Conservation (phyloP, 1,284 basidiomycete species). For the Malassezia dermatis region DNA sequence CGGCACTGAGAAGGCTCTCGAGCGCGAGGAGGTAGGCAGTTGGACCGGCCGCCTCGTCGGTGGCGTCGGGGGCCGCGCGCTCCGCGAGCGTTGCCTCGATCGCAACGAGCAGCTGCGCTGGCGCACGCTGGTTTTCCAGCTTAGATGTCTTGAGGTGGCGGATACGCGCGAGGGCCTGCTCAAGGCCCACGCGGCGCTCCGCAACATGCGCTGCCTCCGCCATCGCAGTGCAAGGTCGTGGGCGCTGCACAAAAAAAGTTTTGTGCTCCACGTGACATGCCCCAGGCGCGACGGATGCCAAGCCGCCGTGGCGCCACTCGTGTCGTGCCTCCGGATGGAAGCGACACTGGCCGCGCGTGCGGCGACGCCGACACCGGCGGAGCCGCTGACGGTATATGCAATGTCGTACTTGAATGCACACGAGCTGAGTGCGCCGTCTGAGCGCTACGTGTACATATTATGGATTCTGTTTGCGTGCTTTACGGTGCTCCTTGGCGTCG, state of each 20-base stretch:
- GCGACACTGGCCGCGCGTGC: not conserved
- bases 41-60: slow-evolving; percentile 52
- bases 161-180: slow-evolving; percentile 58
- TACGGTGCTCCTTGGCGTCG: slow-evolving; percentile 38
- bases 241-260: slow-evolving; percentile 2
- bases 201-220: not conserved
- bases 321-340: not conserved
- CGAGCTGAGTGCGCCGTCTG: slow-evolving; percentile 48
- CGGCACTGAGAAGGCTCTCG: slow-evolving; percentile 30
- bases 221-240: not conserved
- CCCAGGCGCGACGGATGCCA: too few relatives aligned
- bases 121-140: slow-evolving; percentile 75
- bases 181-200: slow-evolving; percentile 11
- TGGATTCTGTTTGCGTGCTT: slow-evolving; percentile 46
- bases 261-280: slow-evolving; percentile 1
- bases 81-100: slow-evolving; percentile 79
- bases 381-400: not conserved
- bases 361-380: not conserved
- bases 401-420: slow-evolving; percentile 47
- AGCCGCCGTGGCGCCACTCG: not conserved
- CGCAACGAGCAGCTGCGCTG: slow-evolving; percentile 75
- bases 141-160: slow-evolving; percentile 72
- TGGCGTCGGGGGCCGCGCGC: slow-evolving; percentile 54
- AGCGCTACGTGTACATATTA: slow-evolving; percentile 50
- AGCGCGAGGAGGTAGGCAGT: slow-evolving; percentile 43